phyloP scores from a whole-genome alignment of 176 grass and related monocot species.

The Guadua angustifolia region DNA sequence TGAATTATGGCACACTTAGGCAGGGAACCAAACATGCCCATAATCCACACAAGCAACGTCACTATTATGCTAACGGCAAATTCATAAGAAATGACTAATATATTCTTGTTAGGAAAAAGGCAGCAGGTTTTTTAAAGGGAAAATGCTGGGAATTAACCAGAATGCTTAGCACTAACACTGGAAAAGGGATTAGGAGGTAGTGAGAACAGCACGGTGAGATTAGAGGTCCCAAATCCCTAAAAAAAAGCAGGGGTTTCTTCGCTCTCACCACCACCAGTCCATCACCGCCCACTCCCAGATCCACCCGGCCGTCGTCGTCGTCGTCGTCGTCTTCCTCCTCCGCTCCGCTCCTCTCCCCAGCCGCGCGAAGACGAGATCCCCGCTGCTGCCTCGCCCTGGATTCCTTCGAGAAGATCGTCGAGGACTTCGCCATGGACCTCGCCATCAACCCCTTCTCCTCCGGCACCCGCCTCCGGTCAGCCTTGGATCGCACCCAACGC shows the following conservation, averaged over 20 bases:
- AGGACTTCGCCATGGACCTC: constrained; percentile 63
- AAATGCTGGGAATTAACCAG: too few relatives aligned
- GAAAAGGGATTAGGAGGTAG: too few relatives aligned
- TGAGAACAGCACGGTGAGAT: too few relatives aligned
- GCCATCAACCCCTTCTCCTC: constrained; percentile 98
- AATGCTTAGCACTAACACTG: too few relatives aligned
- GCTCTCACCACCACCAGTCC: constrained; percentile 46
- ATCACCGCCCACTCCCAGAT: constrained; percentile 54
- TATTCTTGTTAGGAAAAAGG: too few relatives aligned
- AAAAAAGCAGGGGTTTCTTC: constrained; percentile 52
- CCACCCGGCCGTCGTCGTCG: constrained; percentile 55
- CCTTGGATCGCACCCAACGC: not conserved
- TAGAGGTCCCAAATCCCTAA: not conserved
- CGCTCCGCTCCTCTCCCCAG: not conserved
- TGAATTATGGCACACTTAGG: too few relatives aligned
- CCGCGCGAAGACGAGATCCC: constrained; percentile 36
- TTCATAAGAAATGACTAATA: too few relatives aligned
- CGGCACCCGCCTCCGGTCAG: constrained; percentile 91
- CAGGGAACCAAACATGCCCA: too few relatives aligned
- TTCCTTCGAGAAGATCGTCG: constrained; percentile 54
- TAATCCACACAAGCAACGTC: too few relatives aligned
- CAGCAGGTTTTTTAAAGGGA: too few relatives aligned
- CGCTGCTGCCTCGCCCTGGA: constrained; percentile 14
- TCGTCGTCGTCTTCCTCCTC: constrained; percentile 26
- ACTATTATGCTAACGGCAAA: too few relatives aligned